These are phyloP conservation scores for Pleurotus cornucopiae DNA, from an alignment of 768 basidiomycete species.

Conservation along the genomic window DNA sequence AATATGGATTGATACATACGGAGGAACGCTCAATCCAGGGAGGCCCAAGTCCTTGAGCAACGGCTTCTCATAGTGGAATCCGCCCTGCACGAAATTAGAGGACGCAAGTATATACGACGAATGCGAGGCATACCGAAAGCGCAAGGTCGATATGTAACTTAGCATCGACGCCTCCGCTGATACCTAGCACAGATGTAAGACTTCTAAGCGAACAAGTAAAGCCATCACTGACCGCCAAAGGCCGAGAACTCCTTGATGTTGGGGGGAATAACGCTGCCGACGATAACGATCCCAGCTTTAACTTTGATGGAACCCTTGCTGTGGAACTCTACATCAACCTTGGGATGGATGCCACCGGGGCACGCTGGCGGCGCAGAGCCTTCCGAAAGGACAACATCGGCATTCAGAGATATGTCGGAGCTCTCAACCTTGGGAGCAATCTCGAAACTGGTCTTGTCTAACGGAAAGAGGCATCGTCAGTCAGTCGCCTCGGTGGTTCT, in stretches of 20 bases:
- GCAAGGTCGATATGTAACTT: constrained; percentile 21
- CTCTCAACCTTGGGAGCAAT: constrained; percentile 6
- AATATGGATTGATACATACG: constrained; percentile 13
- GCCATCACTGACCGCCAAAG: constrained; percentile 10
- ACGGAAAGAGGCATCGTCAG: no score
- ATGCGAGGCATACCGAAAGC: constrained; percentile 16
- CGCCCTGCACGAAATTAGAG: constrained; percentile 15
- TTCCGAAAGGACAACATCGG: constrained; percentile 8
- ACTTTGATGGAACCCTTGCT: constrained; percentile 15
- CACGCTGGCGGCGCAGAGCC: not conserved
- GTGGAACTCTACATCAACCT: not conserved
- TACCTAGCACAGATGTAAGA: not conserved
- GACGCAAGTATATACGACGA: not conserved
- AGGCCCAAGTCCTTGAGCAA: constrained; percentile 27
- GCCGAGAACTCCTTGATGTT: constrained; percentile 22
- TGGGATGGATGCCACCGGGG: not conserved
- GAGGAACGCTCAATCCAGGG: constrained; percentile 28
- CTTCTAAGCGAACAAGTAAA: not conserved
- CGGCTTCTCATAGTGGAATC: constrained; percentile 22
- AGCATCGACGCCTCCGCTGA: constrained; percentile 24
- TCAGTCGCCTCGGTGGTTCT: no score
- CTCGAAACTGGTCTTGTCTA: constrained; percentile 5
- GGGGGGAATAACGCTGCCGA: constrained; percentile 24
- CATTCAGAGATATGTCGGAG: constrained; percentile 10
- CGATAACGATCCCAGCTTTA: constrained; percentile 21